Percentiles rank a stretch among this genome's conserved stretches.
phyloP scores from a whole-genome alignment of 2,329 filamentous ascomycete genomes.

The Zymoseptoria brevis region DNA sequence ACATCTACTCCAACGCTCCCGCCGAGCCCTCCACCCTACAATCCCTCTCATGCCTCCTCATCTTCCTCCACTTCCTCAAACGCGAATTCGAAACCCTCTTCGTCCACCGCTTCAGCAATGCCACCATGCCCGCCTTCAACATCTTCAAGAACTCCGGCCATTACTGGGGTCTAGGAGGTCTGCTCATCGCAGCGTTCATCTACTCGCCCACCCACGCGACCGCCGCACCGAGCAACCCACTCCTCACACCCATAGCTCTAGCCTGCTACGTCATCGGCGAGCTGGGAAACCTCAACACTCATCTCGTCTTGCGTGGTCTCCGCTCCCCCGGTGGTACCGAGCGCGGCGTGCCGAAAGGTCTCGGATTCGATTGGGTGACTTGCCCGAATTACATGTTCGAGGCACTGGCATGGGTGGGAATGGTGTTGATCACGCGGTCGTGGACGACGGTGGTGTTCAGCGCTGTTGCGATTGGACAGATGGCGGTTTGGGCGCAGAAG shows the following conservation, averaged over 20 bases:
- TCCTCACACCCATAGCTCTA: conserved; percentile 59
- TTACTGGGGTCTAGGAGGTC: conserved; percentile 81
- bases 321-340: conserved; percentile 74
- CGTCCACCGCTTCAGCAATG: conserved; percentile 87
- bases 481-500: conserved; percentile 80
- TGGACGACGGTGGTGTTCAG: conserved; percentile 73
- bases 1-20: conserved; percentile 53
- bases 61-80: conserved; percentile 82
- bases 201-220: conserved; percentile 69
- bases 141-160: conserved; percentile 93
- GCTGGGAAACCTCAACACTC: conserved; percentile 69
- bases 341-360: conserved; percentile 76
- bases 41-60: conserved; percentile 63
- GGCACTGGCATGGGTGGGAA: conserved; percentile 73
- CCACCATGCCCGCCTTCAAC: conserved; percentile 85
- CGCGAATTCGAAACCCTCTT: conserved; percentile 92
- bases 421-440: conserved; percentile 72
- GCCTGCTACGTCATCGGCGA: conserved; percentile 71
- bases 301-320: conserved; percentile 69
- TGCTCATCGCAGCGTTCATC: conserved; percentile 75
- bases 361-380: conserved; percentile 79
- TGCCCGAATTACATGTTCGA: conserved; percentile 98
- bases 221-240: conserved; percentile 44
- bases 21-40: conserved; percentile 56
- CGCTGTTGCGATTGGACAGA: conserved; percentile 62